These are phyloP conservation scores for Botrytis squamosa DNA, from an alignment of 2,329 filamentous ascomycete genomes.

Conservation along the genomic window DNA sequence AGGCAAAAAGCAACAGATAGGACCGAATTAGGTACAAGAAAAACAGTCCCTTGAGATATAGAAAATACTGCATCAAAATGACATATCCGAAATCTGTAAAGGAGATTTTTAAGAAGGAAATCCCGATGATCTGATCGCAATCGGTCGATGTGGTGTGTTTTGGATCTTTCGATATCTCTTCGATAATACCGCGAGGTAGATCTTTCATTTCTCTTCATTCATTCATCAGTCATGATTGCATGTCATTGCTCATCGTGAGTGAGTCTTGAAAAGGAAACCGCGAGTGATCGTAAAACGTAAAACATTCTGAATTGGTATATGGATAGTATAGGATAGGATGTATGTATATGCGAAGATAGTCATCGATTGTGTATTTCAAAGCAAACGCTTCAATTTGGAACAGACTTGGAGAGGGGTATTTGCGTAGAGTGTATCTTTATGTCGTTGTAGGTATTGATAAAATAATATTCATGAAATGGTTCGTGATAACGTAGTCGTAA, in stretches of 20 bases:
- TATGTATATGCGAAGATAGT: conserved; percentile 13
- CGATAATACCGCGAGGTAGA: conserved; percentile 11
- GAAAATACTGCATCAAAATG: conserved; percentile 12
- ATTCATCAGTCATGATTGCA: conserved; percentile 20
- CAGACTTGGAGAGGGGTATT: conserved; percentile 18
- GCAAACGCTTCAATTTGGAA: conserved; percentile 18
- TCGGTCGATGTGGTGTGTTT: conserved; percentile 20
- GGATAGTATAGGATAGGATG: not conserved
- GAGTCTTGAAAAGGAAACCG: not conserved
- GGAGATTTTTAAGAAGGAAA: conserved; percentile 8
- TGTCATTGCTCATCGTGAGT: conserved; percentile 22
- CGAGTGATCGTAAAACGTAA: conserved; percentile 9
- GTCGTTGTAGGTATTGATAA: conserved; percentile 1
- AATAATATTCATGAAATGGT: conserved; percentile 22
- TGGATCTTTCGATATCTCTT: not conserved
- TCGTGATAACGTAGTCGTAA: conserved; percentile 23
- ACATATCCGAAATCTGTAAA: conserved; percentile 1
- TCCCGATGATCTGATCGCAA: conserved; percentile 13
- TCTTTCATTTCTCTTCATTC: conserved; percentile 8
- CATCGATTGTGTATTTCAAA: conserved; percentile 19
- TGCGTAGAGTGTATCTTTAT: conserved; percentile 11
- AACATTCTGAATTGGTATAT: conserved; percentile 5
- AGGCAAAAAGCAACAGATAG: conserved; percentile 7
- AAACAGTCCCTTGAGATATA: not conserved
- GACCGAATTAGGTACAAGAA: conserved; percentile 19